A percentile compares a stretch with the other conserved stretches of the same genome.
Conservation (phyloP, 1,284 basidiomycete species). For the Phellinidium pouzarii region DNA sequence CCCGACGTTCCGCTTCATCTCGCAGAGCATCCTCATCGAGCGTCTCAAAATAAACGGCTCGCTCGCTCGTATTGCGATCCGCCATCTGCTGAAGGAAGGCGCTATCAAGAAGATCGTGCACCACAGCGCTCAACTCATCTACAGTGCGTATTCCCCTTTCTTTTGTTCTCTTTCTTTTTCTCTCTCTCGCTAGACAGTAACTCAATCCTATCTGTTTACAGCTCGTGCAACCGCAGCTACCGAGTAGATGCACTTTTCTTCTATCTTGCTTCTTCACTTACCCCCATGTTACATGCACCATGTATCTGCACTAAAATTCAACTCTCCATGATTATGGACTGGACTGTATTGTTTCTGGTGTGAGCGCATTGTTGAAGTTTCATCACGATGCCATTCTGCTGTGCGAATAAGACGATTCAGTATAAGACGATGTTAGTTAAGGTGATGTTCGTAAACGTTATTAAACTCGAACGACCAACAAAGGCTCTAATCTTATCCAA, state of each 20-base stretch:
- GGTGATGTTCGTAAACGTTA: too few species aligned
- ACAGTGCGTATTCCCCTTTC: constrained; percentile 55
- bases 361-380: too few species aligned
- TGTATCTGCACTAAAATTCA: constrained; percentile 11
- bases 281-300: constrained; percentile 8
- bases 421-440: too few species aligned
- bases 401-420: too few species aligned
- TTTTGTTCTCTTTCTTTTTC: background rate
- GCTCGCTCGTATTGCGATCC: constrained; percentile 90
- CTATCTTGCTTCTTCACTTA: background rate
- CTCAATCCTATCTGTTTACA: background rate
- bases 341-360: too few species aligned
- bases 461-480: too few species aligned
- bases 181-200: background rate
- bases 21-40: constrained; percentile 96
- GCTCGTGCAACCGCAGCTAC: constrained; percentile 1
- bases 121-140: constrained; percentile 91
- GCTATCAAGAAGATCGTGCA: constrained; percentile 96
- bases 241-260: background rate
- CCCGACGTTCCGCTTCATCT: constrained; percentile 99
- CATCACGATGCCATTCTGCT: too few species aligned
- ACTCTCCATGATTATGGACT: background rate
- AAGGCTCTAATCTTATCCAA: too few species aligned
- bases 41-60: constrained; percentile 95
- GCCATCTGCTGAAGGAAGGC: constrained; percentile 91